Evolutionary conservation across 371 early-diverging fungal genomes (phyloP).

Genomic region (Mucor plumbeus): DNA sequence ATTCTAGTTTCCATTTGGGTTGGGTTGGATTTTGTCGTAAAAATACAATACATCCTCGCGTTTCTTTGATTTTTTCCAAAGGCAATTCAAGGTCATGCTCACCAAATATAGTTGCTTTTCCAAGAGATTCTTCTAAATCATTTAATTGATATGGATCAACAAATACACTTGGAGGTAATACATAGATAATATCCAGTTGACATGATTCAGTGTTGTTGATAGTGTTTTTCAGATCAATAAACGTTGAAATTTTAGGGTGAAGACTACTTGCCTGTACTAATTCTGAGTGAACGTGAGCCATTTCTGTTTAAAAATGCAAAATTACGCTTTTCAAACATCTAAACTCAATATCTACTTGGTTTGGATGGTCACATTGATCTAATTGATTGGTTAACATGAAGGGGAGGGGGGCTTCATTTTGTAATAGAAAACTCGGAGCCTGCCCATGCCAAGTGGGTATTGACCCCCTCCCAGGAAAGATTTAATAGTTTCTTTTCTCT

Average conservation of each 20-base stretch:
- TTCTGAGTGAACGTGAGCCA: constrained; percentile 23
- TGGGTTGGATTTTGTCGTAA: constrained; percentile 24
- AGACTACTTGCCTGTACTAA: constrained; percentile 30
- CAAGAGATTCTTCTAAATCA: constrained; percentile 17
- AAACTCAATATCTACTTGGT: neutral
- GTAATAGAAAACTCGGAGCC: neutral
- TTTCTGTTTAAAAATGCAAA: neutral
- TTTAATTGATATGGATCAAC: constrained; percentile 51
- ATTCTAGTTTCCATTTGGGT: constrained; percentile 21
- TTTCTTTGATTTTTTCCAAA: constrained; percentile 42
- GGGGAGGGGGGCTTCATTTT: neutral
- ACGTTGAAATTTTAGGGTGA: constrained; percentile 47
- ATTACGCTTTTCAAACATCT: neutral
- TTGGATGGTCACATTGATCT: neutral
- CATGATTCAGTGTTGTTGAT: constrained; percentile 19
- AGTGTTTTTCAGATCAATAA: constrained; percentile 9
- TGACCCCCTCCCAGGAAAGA: constrained; percentile 3
- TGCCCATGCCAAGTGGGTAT: neutral
- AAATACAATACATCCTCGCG: constrained; percentile 46
- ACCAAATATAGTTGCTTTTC: constrained; percentile 39
- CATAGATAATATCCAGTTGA: constrained; percentile 39
- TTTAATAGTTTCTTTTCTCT: constrained; percentile 1
- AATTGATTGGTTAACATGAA: constrained; percentile 1
- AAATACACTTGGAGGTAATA: constrained; percentile 53
- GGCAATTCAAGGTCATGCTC: constrained; percentile 55